Evolutionary conservation across 1,139 yeast genomes (phyloP), one percentile per base, ranked within the genome.

Genomic region (Nakaseomyces sp.): DNA sequence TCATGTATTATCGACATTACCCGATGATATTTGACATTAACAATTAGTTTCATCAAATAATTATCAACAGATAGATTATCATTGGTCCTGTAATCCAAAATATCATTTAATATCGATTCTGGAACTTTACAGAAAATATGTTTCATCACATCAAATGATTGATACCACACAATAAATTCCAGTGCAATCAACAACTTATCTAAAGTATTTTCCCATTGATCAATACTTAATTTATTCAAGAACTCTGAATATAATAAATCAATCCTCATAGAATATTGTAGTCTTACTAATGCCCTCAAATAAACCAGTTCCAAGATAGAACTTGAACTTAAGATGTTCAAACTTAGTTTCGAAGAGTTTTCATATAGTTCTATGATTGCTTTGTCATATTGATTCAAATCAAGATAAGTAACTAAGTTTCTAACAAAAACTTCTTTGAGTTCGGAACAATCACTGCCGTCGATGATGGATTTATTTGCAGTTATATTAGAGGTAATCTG

Each of bases 11-110:
- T 55, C 24, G 56, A 57, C 25, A 56, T 52, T 36, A 52, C 51
- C 4, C 45, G 37, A 12, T 46, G 41, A 18, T 51, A 30, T 5
- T 54, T 50, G 5, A 63, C 51, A 43, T 58, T 61, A 31, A 61
- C 55, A 12, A 60, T 37, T 29, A 63, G 38, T 12, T 58, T 40
- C 40, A 52, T 48, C n/a, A 61, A 43, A 36, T 60, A 35, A 5
- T 15, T n/a, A 22, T 35, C 28, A 2, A 35, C 28, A 19, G 7
- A 20, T 3, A 22, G 6, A 8, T 35, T 35, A 4, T 35, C 28
- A 35, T 35, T 35, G 3, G 18, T 4, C 4, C 12, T 13, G n/a
- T 20, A 35, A 35, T 35, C 28, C 9, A 35, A 15, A 20, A 22
- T 15, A n/a, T 10, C 9, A 5, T 6, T 12, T 6, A 20, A 20